Base-by-base conservation (phyloP, 768 basidiomycete species). In the Cubamyces lactineus region DNA sequence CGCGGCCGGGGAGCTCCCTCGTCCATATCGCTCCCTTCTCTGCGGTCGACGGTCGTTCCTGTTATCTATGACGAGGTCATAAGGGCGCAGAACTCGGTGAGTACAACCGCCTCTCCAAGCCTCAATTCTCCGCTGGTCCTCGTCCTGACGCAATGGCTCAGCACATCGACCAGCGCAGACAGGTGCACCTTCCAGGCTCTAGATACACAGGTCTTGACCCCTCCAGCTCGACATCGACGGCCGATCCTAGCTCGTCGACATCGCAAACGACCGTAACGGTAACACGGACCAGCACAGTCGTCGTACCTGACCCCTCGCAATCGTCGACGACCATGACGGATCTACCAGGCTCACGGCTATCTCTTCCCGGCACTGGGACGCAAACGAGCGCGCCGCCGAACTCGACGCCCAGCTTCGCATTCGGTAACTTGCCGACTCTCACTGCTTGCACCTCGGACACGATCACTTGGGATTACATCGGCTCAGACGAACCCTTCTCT, bases 381-480 rank as follows among this genome's bases (percentile, higher is more conserved):
- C 40, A 49, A 50, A 59, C 49, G 24, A 16, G 40, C 19, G 39
- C 26, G 5, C 38, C 42, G 30, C 16, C 30, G 19, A 40, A 43
- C 5, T 30, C 59, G 30, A 28, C 40, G 19, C 45, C 21, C 3
- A 38, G 19, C 21, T 55, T 76, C 57, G n/a, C 17, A 17, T 70
- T 78, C 41, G 51, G 56, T 23, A n/a, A 59, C 42, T 59, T 75
- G 24, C 48, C 67, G 24, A 69, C 72, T 42, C 69, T 79, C 74
- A 74, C 66, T 12, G 73, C 78, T 28, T 81, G 80, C 64, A 64
- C 64, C 1, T 57, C 72, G 17, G 71, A 69, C 7, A 51, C 65
- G 11, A 69, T 82, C 62, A 53, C n/a, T 21, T 74, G 72, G 73
- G 16, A 11, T 0, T 74, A 70, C 52, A 30, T 9, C 12, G 49